Evolutionary conservation across 2,329 filamentous ascomycete species (phyloP).

Genomic region (Aspergillus costaricaensis): DNA sequence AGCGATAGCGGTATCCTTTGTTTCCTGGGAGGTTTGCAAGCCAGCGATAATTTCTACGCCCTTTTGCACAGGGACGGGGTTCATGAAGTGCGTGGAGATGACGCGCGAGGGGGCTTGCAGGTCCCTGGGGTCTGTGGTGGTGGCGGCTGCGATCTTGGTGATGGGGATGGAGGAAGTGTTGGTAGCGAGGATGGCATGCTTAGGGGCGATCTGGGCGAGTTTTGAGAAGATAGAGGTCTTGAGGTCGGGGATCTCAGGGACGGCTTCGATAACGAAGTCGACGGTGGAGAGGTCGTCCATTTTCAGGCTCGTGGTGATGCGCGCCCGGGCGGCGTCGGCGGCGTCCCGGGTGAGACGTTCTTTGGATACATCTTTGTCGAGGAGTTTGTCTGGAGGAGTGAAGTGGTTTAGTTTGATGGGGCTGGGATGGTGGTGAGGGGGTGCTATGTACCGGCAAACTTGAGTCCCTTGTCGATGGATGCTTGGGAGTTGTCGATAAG

Average conservation of each 20-base stretch:
- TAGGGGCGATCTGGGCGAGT: constrained; percentile 76
- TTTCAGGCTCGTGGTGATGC: constrained; percentile 69
- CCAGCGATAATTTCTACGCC: constrained; percentile 97
- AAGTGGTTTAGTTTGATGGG: not conserved
- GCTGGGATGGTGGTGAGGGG: not conserved
- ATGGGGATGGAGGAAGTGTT: constrained; percentile 99
- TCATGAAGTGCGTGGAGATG: constrained; percentile 98
- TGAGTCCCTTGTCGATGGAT: constrained; percentile 83
- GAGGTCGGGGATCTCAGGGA: constrained; percentile 85
- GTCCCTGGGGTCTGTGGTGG: constrained; percentile 75
- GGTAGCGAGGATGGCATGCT: constrained; percentile 88
- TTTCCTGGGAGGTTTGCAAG: constrained; percentile 82
- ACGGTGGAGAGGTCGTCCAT: constrained; percentile 78
- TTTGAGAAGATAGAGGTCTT: constrained; percentile 86
- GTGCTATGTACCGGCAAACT: constrained; percentile 70
- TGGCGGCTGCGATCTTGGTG: constrained; percentile 89
- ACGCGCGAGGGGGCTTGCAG: constrained; percentile 82
- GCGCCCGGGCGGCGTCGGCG: constrained; percentile 70
- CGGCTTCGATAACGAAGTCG: constrained; percentile 97
- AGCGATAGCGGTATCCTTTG: constrained; percentile 76
- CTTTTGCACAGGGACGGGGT: constrained; percentile 94
- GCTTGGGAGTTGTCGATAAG: constrained; percentile 82
- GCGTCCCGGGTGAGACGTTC: constrained; percentile 79
- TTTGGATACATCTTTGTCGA: constrained; percentile 90
- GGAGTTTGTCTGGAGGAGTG: constrained; percentile 73